phyloP scores from a whole-genome alignment of 2,329 filamentous ascomycete species.

The Hypoxylon sp. region DNA sequence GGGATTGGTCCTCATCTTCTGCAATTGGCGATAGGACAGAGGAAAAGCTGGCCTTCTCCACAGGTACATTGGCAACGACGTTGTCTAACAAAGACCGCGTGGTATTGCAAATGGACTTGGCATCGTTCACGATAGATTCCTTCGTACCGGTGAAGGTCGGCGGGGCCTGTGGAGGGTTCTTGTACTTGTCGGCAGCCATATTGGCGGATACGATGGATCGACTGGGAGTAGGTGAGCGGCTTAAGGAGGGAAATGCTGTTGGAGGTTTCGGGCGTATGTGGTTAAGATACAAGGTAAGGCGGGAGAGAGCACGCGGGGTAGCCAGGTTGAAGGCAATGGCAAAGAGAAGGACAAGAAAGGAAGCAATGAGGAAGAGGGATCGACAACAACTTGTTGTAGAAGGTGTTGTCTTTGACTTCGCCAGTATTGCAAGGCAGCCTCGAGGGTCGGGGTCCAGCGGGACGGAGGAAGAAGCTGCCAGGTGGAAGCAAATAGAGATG shows the following conservation, averaged over 20 bases:
- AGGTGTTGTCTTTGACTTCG: constrained; percentile 44
- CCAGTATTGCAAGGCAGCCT: constrained; percentile 55
- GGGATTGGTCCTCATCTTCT: constrained; percentile 76
- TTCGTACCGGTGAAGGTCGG: constrained; percentile 82
- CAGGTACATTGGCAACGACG: constrained; percentile 72
- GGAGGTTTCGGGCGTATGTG: constrained; percentile 63
- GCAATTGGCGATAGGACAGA: constrained; percentile 76
- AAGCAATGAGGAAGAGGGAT: constrained; percentile 61
- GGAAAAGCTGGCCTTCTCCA: constrained; percentile 65
- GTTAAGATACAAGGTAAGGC: constrained; percentile 69
- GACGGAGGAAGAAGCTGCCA: constrained; percentile 17
- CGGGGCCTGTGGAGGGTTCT: constrained; percentile 81
- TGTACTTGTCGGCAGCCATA: constrained; percentile 77
- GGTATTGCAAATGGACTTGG: constrained; percentile 73
- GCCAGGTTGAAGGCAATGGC: constrained; percentile 74
- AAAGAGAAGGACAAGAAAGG: constrained; percentile 66
- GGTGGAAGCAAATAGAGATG: constrained; percentile 10
- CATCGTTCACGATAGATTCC: constrained; percentile 74
- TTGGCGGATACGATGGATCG: constrained; percentile 62
- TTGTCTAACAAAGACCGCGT: constrained; percentile 75
- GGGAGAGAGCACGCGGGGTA: constrained; percentile 69
- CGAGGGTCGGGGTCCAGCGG: constrained; percentile 13
- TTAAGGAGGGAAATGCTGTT: constrained; percentile 48
- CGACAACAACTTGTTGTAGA: constrained; percentile 38
- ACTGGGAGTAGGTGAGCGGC: constrained; percentile 27